Evolutionary conservation across 345 rosid species (phyloP).

Genomic region (Eucalyptus marginata): DNA sequence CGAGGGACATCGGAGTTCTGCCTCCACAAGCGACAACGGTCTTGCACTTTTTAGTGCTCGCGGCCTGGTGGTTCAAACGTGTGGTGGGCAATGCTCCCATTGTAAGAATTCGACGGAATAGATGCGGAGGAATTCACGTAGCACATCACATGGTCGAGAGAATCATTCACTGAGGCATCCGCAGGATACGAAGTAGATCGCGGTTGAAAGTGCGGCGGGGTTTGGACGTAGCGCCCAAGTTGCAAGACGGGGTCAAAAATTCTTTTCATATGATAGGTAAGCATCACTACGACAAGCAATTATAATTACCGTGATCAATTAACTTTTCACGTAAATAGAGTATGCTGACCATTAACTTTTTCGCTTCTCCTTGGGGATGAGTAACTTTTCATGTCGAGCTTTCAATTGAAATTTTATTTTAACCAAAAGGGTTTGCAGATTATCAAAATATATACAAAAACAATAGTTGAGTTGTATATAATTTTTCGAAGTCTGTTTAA

Average conservation of each 20-base stretch:
- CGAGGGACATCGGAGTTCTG: background rate
- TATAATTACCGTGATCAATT: background rate
- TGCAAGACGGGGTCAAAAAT: background rate
- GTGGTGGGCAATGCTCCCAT: background rate
- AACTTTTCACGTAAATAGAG: accelerated
- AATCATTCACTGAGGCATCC: background rate
- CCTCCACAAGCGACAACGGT: background rate
- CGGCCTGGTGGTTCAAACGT: background rate
- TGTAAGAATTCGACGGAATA: background rate
- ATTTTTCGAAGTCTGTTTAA: background rate
- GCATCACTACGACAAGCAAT: background rate
- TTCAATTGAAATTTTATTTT: background rate
- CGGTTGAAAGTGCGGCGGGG: background rate
- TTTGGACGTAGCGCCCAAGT: background rate
- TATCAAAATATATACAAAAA: background rate
- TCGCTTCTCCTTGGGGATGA: background rate
- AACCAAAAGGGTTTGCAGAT: background rate
- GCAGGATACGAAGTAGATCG: background rate
- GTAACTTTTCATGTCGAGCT: background rate
- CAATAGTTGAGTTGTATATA: background rate
- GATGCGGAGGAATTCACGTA: background rate
- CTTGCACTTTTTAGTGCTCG: background rate
- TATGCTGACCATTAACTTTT: background rate
- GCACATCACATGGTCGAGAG: background rate
- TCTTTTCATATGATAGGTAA: background rate